These are phyloP conservation scores for Tolypocladium tropicale DNA, from an alignment of 2,329 filamentous ascomycete species.

Conservation along the genomic window DNA sequence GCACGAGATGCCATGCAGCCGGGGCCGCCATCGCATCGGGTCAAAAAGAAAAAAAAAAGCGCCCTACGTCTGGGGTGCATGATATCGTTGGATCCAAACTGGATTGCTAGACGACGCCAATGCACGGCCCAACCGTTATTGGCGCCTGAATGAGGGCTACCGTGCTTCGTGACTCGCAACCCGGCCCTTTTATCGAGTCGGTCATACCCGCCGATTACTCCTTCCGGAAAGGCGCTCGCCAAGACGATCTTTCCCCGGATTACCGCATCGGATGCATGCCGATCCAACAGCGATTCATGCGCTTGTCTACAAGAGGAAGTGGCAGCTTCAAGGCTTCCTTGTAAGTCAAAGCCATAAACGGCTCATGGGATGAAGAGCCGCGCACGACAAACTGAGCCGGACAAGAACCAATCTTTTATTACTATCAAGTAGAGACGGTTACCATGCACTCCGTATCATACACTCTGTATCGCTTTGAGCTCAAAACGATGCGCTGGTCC, in stretches of 20 bases:
- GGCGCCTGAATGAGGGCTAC: no score
- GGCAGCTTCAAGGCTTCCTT: no score
- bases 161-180: not conserved
- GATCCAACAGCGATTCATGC: not conserved
- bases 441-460: not conserved
- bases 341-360: no score
- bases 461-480: not conserved
- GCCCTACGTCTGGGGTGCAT: not conserved
- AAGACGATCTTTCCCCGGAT: constrained; percentile 2
- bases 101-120: no score
- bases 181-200: not conserved
- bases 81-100: no score
- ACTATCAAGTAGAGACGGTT: not conserved
- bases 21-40: not conserved
- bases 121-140: no score
- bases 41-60: constrained; percentile 8
- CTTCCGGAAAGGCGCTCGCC: constrained; percentile 4
- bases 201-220: not conserved
- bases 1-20: not conserved
- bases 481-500: not conserved
- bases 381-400: no score
- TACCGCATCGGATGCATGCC: not conserved
- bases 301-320: constrained; percentile 3
- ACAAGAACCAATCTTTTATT: not conserved
- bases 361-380: no score